Evolutionary conservation across 2,329 filamentous ascomycete species (phyloP).

Genomic region (Lasiodiplodia citricola): DNA sequence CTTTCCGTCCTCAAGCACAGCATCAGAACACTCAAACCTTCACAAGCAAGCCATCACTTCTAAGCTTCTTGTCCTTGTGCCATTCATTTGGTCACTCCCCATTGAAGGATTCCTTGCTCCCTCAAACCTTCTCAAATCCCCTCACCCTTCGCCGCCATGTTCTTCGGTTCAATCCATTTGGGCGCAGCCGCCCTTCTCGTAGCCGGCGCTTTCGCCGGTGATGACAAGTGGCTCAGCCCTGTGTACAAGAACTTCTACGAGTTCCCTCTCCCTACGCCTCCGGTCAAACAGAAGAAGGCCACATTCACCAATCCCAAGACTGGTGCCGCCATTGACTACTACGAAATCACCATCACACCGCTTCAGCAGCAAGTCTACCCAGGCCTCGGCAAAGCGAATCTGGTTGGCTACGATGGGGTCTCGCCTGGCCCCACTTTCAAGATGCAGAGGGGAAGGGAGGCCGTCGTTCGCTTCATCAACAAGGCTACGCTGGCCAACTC

Average conservation of each 20-base stretch:
- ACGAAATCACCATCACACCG: slow-evolving; percentile 50
- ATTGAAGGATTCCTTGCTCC: background rate
- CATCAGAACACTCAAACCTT: slow-evolving; percentile 8
- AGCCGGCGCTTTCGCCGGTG: slow-evolving; percentile 4
- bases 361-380: slow-evolving; percentile 53
- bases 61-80: background rate
- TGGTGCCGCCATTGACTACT: slow-evolving; percentile 52
- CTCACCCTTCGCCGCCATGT: background rate
- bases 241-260: slow-evolving; percentile 47
- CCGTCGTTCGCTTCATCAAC: slow-evolving; percentile 61
- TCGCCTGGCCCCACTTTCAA: slow-evolving; percentile 61
- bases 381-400: slow-evolving; percentile 44
- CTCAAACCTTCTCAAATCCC: slow-evolving; percentile 14
- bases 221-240: slow-evolving; percentile 39
- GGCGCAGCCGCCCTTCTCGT: slow-evolving; percentile 4
- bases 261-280: slow-evolving; percentile 52
- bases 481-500: slow-evolving; percentile 51
- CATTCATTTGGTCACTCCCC: background rate
- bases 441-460: slow-evolving; percentile 56
- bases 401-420: slow-evolving; percentile 61
- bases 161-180: slow-evolving; percentile 7
- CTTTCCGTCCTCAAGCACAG: background rate
- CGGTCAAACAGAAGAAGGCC: slow-evolving; percentile 49
- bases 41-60: slow-evolving; percentile 4
- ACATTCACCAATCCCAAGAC: slow-evolving; percentile 44